Percentiles rank a stretch among this genome's conserved stretches.
These are phyloP conservation scores for Moesziomyces sp. DNA, from an alignment of 1,284 basidiomycete genomes.

Conservation along the genomic window DNA sequence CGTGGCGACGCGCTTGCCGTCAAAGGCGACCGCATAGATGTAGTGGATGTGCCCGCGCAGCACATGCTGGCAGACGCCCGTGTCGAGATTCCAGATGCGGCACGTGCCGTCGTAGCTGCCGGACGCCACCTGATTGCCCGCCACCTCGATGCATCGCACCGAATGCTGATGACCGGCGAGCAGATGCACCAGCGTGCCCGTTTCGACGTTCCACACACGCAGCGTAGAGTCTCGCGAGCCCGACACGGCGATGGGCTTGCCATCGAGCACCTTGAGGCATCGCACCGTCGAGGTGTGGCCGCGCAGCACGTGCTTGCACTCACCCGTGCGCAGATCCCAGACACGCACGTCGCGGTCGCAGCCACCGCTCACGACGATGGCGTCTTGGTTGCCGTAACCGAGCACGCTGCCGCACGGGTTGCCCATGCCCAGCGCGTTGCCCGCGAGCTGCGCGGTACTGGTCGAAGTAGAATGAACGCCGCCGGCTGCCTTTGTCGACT, in stretches of 20 bases:
- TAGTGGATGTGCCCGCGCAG: conserved; percentile 90
- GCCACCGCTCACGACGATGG: conserved; percentile 88
- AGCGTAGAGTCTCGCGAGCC: conserved; percentile 82
- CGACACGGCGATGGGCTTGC: conserved; percentile 86
- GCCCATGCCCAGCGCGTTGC: conserved; percentile 47
- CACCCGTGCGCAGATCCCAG: conserved; percentile 87
- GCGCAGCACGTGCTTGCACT: conserved; percentile 81
- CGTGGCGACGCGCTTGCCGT: conserved; percentile 84
- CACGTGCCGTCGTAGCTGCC: conserved; percentile 86
- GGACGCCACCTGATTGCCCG: conserved; percentile 81
- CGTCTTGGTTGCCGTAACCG: conserved; percentile 76
- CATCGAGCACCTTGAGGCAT: conserved; percentile 87
- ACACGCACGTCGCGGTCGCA: conserved; percentile 90
- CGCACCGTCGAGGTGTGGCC: conserved; percentile 93
- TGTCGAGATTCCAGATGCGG: conserved; percentile 65
- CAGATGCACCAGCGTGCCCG: conserved; percentile 77
- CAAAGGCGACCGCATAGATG: conserved; percentile 93
- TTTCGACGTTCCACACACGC: conserved; percentile 92
- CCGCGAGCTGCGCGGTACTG: conserved; percentile 10
- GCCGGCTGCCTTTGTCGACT: not conserved
- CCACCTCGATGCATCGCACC: conserved; percentile 88
- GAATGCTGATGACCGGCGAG: conserved; percentile 83
- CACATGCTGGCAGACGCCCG: conserved; percentile 79
- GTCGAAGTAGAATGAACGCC: conserved; percentile 12
- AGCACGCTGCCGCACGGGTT: conserved; percentile 69